Conservation (phyloP, 2,329 filamentous ascomycete genomes). For the Chaetomiaceae sp. region DNA sequence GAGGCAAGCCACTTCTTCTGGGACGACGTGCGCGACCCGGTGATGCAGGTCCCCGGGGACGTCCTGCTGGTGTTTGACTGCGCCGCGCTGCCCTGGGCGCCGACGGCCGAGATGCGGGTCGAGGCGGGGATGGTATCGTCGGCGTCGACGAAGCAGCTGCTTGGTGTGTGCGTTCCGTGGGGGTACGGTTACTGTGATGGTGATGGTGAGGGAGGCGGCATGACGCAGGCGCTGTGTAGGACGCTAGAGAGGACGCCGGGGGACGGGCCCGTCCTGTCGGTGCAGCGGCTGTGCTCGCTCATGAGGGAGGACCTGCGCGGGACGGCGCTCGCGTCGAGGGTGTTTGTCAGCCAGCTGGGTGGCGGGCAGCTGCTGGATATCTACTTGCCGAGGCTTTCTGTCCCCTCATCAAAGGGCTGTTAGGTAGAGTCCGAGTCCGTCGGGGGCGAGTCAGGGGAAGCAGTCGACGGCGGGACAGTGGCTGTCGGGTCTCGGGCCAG, state of each 20-base stretch:
- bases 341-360: constrained; percentile 25
- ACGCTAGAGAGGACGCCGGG: constrained; percentile 12
- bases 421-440: not conserved
- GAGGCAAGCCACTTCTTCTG: constrained; percentile 20
- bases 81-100: constrained; percentile 1
- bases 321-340: constrained; percentile 11
- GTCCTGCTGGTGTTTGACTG: constrained; percentile 25
- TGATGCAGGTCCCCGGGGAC: constrained; percentile 20
- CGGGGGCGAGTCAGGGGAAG: not conserved
- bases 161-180: constrained; percentile 20
- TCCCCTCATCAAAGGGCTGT: not conserved
- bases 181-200: not conserved
- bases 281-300: constrained; percentile 23
- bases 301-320: constrained; percentile 21
- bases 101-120: constrained; percentile 12
- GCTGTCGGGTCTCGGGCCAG: no score
- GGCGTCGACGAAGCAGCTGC: constrained; percentile 20
- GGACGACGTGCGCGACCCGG: constrained; percentile 24
- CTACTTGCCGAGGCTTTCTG: constrained; percentile 14
- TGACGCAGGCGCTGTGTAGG: constrained; percentile 19
- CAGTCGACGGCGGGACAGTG: no score
- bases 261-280: constrained; percentile 9
- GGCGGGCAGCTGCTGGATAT: constrained; percentile 24
- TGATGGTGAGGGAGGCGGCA: not conserved
- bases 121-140: constrained; percentile 16